Conservation (phyloP, 2,329 filamentous ascomycete species). For the Cadophora sp. region DNA sequence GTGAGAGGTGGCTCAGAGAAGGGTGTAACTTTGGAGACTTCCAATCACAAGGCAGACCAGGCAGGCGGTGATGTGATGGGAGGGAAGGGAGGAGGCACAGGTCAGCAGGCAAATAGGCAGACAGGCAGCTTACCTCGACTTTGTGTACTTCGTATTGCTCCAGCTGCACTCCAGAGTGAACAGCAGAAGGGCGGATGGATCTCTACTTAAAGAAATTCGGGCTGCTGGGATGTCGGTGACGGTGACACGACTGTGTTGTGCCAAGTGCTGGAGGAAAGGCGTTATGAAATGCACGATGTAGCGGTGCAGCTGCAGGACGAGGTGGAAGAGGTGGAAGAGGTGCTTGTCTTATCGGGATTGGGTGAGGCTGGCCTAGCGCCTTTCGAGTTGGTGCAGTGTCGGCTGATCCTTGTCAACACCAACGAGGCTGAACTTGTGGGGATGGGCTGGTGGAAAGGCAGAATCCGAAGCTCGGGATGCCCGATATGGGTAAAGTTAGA, state of each 20-base stretch:
- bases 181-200: slow-evolving; percentile 15
- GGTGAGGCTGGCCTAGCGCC: slow-evolving; percentile 21
- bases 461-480: slow-evolving; percentile 20
- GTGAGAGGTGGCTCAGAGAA: slow-evolving; percentile 20
- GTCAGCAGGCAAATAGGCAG: slow-evolving; percentile 26
- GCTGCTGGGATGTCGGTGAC: slow-evolving; percentile 27
- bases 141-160: slow-evolving; percentile 14
- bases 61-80: slow-evolving; percentile 12
- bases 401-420: slow-evolving; percentile 1
- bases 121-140: slow-evolving; percentile 26
- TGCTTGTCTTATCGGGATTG: slow-evolving; percentile 21
- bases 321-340: not conserved
- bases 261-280: not conserved
- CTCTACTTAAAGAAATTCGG: slow-evolving; percentile 19
- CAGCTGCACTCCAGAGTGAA: not conserved
- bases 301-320: slow-evolving; percentile 15
- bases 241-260: slow-evolving; percentile 13
- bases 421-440: slow-evolving; percentile 20
- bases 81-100: slow-evolving; percentile 7
- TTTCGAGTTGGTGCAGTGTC: not conserved
- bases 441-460: not conserved
- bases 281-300: slow-evolving; percentile 11
- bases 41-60: slow-evolving; percentile 22
- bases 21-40: slow-evolving; percentile 22
- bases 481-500: slow-evolving; percentile 12